Conservation (phyloP, 1,284 basidiomycete genomes). For the Naganishia cerealis region DNA sequence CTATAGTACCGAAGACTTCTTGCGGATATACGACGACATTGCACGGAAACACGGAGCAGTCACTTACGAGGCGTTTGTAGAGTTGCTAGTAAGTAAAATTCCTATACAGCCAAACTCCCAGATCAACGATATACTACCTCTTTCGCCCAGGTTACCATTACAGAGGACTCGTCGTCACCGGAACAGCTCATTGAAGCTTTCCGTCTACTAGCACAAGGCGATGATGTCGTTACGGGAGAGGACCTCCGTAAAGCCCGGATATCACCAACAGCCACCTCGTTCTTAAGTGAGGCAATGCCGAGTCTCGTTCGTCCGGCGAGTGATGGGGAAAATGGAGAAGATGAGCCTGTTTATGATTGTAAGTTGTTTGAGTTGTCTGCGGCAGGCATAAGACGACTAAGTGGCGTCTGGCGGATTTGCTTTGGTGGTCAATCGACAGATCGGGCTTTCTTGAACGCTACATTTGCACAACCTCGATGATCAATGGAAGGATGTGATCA, state of each 20-base stretch:
- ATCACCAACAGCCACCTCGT: slow-evolving; percentile 74
- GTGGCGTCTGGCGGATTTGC: neutral
- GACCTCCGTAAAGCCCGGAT: slow-evolving; percentile 86
- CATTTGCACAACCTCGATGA: slow-evolving; percentile 39
- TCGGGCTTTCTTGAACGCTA: slow-evolving; percentile 46
- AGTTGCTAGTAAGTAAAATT: slow-evolving; percentile 68
- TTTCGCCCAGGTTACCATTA: slow-evolving; percentile 76
- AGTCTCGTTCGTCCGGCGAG: slow-evolving; percentile 24
- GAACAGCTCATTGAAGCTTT: slow-evolving; percentile 92
- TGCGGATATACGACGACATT: slow-evolving; percentile 81
- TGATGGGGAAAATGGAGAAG: slow-evolving; percentile 34
- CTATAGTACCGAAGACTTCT: slow-evolving; percentile 79
- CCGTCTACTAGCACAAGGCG: slow-evolving; percentile 84
- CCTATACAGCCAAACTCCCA: neutral
- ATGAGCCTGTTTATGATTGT: slow-evolving; percentile 46
- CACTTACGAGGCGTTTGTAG: slow-evolving; percentile 91
- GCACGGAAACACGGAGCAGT: slow-evolving; percentile 80
- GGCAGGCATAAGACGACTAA: neutral
- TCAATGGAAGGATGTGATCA: neutral
- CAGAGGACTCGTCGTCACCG: slow-evolving; percentile 88
- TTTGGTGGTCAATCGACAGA: slow-evolving; percentile 36
- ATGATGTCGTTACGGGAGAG: slow-evolving; percentile 88
- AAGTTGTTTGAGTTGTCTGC: slow-evolving; percentile 34
- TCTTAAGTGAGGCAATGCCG: slow-evolving; percentile 61
- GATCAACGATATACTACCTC: slow-evolving; percentile 7